These are phyloP conservation scores for Hymenotorrendiella dingleyae DNA, from an alignment of 2,329 filamentous ascomycete species.

Conservation along the genomic window DNA sequence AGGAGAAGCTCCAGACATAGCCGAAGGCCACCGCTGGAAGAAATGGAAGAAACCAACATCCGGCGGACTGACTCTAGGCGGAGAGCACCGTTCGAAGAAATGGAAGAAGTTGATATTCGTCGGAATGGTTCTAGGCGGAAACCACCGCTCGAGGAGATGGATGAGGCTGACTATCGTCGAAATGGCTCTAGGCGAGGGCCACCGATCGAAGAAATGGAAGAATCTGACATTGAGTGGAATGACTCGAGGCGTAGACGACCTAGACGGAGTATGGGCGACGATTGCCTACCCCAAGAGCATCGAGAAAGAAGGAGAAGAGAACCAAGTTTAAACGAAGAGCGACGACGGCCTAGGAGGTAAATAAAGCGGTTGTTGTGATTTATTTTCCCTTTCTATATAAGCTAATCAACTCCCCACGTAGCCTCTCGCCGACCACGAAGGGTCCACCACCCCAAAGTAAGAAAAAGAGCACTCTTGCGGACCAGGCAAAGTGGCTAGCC, in stretches of 20 bases:
- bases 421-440: not conserved
- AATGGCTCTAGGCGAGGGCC: too few species aligned
- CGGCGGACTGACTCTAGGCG: too few species aligned
- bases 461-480: not conserved
- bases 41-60: not conserved
- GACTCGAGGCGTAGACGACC: not conserved
- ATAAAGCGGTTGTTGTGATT: not conserved
- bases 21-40: not conserved
- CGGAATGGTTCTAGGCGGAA: too few species aligned
- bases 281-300: not conserved
- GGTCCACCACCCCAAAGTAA: not conserved
- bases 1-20: not conserved
- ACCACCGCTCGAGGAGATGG: not conserved
- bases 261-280: not conserved
- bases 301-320: not conserved
- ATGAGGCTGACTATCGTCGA: not conserved
- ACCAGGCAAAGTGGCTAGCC: constrained; percentile 8
- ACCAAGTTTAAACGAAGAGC: not conserved
- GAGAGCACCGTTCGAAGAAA: too few species aligned
- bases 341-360: not conserved
- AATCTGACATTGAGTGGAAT: too few species aligned
- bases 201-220: too few species aligned
- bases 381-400: constrained; percentile 1
- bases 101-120: too few species aligned
- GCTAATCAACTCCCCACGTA: not conserved